These are phyloP conservation scores for Magnolia changhungtana DNA, from an alignment of 164 flowering plant species.

Conservation along the genomic window DNA sequence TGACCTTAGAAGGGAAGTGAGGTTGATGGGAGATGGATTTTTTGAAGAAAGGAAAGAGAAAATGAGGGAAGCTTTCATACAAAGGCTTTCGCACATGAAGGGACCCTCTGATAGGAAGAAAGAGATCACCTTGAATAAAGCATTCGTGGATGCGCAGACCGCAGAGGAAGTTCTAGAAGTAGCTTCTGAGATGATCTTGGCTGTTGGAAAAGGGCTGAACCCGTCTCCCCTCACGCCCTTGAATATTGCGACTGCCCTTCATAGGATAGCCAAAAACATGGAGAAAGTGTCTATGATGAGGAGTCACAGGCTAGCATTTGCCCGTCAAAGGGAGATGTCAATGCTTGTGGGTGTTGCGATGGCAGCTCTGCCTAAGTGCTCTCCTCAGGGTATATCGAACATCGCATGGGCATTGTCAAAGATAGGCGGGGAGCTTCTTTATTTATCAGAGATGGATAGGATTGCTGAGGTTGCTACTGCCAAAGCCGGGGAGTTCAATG, in stretches of 20 bases:
- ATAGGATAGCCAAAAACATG: slow-evolving; percentile 93
- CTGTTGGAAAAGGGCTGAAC: slow-evolving; percentile 84
- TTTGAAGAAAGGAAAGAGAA: slow-evolving; percentile 65
- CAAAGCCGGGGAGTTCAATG: slow-evolving; percentile 76
- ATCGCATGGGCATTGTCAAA: slow-evolving; percentile 95
- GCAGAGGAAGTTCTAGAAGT: slow-evolving; percentile 83
- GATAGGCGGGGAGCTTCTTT: slow-evolving; percentile 92
- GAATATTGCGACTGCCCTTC: slow-evolving; percentile 89
- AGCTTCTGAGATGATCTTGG: slow-evolving; percentile 57
- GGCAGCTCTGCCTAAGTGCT: slow-evolving; percentile 81
- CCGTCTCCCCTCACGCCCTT: slow-evolving; percentile 93
- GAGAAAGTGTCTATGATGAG: slow-evolving; percentile 79
- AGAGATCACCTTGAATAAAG: slow-evolving; percentile 70
- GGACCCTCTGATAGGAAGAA: slow-evolving; percentile 82
- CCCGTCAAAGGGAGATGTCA: slow-evolving; percentile 86
- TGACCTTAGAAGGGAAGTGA: slow-evolving; percentile 37
- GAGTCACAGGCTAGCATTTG: slow-evolving; percentile 69
- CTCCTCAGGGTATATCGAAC: slow-evolving; percentile 89
- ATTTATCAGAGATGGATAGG: slow-evolving; percentile 94
- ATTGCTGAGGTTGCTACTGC: slow-evolving; percentile 83
- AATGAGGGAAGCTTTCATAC: slow-evolving; percentile 58
- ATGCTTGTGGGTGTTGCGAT: slow-evolving; percentile 91
- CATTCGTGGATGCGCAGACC: slow-evolving; percentile 69
- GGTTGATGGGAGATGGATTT: slow-evolving; percentile 61
- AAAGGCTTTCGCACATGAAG: slow-evolving; percentile 71